phyloP scores from a whole-genome alignment of 2,329 filamentous ascomycete genomes.

The Colletotrichum karsti region DNA sequence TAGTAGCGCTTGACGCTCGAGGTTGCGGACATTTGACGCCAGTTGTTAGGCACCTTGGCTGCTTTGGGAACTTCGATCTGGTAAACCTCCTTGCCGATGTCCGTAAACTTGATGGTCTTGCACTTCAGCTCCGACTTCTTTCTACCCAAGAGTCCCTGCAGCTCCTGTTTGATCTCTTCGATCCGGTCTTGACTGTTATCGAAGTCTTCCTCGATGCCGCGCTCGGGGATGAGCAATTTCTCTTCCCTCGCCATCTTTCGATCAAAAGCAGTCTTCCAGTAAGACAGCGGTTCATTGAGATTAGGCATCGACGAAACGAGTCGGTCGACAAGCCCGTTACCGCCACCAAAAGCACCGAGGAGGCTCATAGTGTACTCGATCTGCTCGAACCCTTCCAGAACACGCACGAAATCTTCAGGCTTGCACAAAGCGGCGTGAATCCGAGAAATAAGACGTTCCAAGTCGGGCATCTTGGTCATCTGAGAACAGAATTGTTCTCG shows the following conservation, averaged over 20 bases:
- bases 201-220: constrained; percentile 90
- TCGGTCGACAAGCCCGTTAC: constrained; percentile 84
- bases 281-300: constrained; percentile 75
- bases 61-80: constrained; percentile 90
- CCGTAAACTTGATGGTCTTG: constrained; percentile 76
- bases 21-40: constrained; percentile 97
- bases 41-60: constrained; percentile 85
- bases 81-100: constrained; percentile 97
- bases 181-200: constrained; percentile 84
- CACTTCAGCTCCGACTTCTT: constrained; percentile 80
- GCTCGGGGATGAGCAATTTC: constrained; percentile 84
- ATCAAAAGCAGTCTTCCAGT: constrained; percentile 94
- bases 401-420: constrained; percentile 90
- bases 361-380: constrained; percentile 94
- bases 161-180: constrained; percentile 75
- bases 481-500: constrained; percentile 90
- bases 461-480: constrained; percentile 89
- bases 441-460: constrained; percentile 92
- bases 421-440: constrained; percentile 93
- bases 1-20: constrained; percentile 93
- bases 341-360: constrained; percentile 76
- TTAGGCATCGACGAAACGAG: constrained; percentile 89
- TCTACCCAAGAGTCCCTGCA: constrained; percentile 75
- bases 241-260: constrained; percentile 79
- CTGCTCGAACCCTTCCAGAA: constrained; percentile 96